Evolutionary conservation across 2,329 filamentous ascomycete species (phyloP), one percentile per base, ranked within the genome.

Genomic region (Fusarium verrucosum): DNA sequence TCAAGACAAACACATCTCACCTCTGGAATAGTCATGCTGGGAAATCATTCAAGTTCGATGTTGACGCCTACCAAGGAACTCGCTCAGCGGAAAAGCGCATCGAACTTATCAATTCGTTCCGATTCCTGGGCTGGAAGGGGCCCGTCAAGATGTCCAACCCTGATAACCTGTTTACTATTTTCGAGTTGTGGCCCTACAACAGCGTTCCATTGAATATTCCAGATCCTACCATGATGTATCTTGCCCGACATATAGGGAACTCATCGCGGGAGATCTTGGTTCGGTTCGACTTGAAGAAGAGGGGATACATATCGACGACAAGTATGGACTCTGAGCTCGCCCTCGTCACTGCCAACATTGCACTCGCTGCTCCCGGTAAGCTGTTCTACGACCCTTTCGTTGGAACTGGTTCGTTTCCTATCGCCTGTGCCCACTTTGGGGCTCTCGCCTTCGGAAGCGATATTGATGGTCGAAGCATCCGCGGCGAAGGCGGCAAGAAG

Each of bases 241-340:
- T 98, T 23, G 92, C 92, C 11, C 87, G 93, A 10, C 86, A 87
- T 54, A 75, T 98, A 22, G 89, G 83, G 3, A 79, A 80, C 13
- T 89, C 91, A 3, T 85, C 85, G 4, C 85, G 94, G 40, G 86
- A 91, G 50, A 81, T 89, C 7, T 83, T 92, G 28, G 81, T 85
- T 32, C 90, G 85, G 22, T 96, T 94, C 72, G 93, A 97, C 75
- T 83, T 99, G 20, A 99, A 99, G 82, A 97, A 96, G 78, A 83
- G 95, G 25, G 85, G 85, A 35, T 99, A 99, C 74, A 98, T 99
- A 71, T 92, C 91, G 68, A 98, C 94, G 1, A 99, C 95, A 0
- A 95, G 92, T 41, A 98, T 99, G 95, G 95, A 99, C 74, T 91
- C 94, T 0, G 95, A 98, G 76, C 83, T 99, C 38, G 92, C 93